Evolutionary conservation across 805 yeast genomes (phyloP).

Genomic region (Pichia heedii): DNA sequence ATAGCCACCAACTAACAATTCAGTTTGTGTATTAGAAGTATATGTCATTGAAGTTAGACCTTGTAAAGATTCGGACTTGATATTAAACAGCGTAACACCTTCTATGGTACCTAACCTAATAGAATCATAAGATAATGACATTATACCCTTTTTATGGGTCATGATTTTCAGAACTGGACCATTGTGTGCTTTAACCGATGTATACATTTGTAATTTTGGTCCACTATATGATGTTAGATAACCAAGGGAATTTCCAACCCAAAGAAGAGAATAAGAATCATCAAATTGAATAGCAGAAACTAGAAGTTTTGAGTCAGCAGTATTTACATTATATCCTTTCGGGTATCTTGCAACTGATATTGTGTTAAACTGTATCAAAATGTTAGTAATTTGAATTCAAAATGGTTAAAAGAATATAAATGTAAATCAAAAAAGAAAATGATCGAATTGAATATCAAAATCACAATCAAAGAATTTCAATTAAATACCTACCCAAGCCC

Average conservation of each 20-base stretch:
- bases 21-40: constrained; percentile 33
- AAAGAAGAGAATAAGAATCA: constrained; percentile 61
- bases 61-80: constrained; percentile 22
- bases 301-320: constrained; percentile 13
- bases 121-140: constrained; percentile 44
- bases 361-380: constrained; percentile 1
- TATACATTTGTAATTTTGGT: constrained; percentile 43
- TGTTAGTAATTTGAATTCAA: not conserved
- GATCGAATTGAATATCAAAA: too few species aligned
- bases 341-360: constrained; percentile 13
- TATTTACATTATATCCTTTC: constrained; percentile 14
- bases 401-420: too few species aligned
- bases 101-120: constrained; percentile 47
- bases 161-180: constrained; percentile 43
- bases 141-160: constrained; percentile 46
- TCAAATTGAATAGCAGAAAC: constrained; percentile 47
- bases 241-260: constrained; percentile 75
- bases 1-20: constrained; percentile 36
- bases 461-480: too few species aligned
- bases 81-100: constrained; percentile 38
- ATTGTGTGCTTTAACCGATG: constrained; percentile 46
- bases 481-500: constrained; percentile 7
- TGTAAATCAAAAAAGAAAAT: too few species aligned
- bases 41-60: constrained; percentile 34
- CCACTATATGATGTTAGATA: constrained; percentile 36